Base-by-base conservation (phyloP, 2,329 filamentous ascomycete species). In the Penicillium brevicompactum region DNA sequence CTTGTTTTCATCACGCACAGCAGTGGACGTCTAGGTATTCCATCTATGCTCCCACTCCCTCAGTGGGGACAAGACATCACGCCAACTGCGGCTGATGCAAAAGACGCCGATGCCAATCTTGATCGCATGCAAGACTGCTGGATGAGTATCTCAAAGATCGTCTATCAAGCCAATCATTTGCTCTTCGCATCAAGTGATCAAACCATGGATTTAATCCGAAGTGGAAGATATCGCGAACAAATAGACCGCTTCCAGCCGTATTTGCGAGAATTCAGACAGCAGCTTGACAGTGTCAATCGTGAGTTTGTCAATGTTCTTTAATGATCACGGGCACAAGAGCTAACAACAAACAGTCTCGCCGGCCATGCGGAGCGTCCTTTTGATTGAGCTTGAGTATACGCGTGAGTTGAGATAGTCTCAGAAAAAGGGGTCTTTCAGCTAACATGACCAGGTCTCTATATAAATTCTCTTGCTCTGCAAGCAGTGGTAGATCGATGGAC, bases 331-430 rank as follows among this genome's bases (percentile, higher is more conserved):
- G 8, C 11, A 42, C 4, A 7, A 49, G 50, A 51, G 45, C 66
- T 74, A 63, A 74, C 53, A 38, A 5, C 41, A 24, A 27, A 53
- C 61, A 81, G 83, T 87, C 30, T 78, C 82, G 1, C 76, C 79
- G 14, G 77, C 83, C 53, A 84, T 87, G 76, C 79, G 82, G 44
- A 86, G 92, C 70, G 92, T 97, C 55, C 80, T 99, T 30, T 88
- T 86, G 7, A 97, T 97, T 62, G 94, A 99, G 76, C 97, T 94
- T 68, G 91, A 97, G 68, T 97, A 97, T 70, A 91, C 93, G 24
- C 86, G 93, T 67, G 89, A 71, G 75, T 73, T 8, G 18, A 49
- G 21, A 1, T n/a, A 24, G 2, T 45, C 11, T n/a, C n/a, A 16
- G 34, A 38, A 43, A 44, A 4, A 4, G 24, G 34, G 14, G 6